Conservation (phyloP, 805 yeast species). For the Hermanozyma aechmeae region DNA sequence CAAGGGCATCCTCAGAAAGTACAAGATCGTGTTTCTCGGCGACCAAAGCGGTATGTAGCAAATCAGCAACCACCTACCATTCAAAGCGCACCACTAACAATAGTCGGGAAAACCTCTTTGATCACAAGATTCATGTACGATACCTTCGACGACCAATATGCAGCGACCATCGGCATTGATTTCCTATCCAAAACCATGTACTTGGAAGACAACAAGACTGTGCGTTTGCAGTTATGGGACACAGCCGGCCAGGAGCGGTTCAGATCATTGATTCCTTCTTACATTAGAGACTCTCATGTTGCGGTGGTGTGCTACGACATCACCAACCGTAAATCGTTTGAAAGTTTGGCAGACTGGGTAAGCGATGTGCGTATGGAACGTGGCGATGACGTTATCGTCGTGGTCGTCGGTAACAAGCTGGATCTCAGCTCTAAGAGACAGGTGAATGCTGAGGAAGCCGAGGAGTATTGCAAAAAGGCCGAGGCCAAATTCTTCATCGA, state of each 20-base stretch:
- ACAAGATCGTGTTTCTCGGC: slow-evolving; percentile 92
- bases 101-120: slow-evolving; percentile 90
- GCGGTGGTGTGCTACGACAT: slow-evolving; percentile 95
- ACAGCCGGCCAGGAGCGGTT: slow-evolving; percentile 97
- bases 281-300: slow-evolving; percentile 93
- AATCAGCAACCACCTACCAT: no score
- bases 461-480: slow-evolving; percentile 57
- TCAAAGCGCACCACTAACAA: no score
- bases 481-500: slow-evolving; percentile 81
- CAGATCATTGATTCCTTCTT: slow-evolving; percentile 88
- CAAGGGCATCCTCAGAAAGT: slow-evolving; percentile 45
- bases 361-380: slow-evolving; percentile 91
- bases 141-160: slow-evolving; percentile 91
- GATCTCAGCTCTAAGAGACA: slow-evolving; percentile 75
- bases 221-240: slow-evolving; percentile 93
- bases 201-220: slow-evolving; percentile 83
- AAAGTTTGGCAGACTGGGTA: slow-evolving; percentile 82
- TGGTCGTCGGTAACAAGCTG: slow-evolving; percentile 85
- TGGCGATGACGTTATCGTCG: slow-evolving; percentile 82
- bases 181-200: slow-evolving; percentile 75
- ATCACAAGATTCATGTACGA: slow-evolving; percentile 98
- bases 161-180: slow-evolving; percentile 95
- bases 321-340: slow-evolving; percentile 77
- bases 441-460: slow-evolving; percentile 79
- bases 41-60: slow-evolving; percentile 68